Base-by-base conservation (phyloP, 768 basidiomycete species). In the Holtermanniella nyarrowii region DNA sequence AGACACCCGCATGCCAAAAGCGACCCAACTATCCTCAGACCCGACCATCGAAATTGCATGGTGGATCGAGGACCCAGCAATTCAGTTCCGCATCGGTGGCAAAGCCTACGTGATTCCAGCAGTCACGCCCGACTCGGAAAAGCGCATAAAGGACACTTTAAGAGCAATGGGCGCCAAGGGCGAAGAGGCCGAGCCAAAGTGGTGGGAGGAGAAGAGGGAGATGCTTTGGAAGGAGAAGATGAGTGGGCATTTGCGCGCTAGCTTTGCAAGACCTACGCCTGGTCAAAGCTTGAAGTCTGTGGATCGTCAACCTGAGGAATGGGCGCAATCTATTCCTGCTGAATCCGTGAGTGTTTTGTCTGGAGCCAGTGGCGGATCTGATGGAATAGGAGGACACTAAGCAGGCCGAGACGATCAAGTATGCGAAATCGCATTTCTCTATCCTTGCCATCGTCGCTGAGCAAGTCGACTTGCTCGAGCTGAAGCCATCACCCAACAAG, bases 1-100 rank as follows among this genome's bases (percentile, higher is more conserved):
- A 50, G 69, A 71, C 57, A 66, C 59, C 2, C 57, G 69, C 13
- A 69, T 68, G 69, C 48, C 49, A n/a, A 71, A 71, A 48, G 54
- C 63, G 22, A 27, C 42, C 18, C 65, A 71, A 44, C 58, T 71
- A 20, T 44, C 45, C 4, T 26, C 50, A 11, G 44, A 63, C 21
- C 60, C 59, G n/a, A 48, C 49, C 10, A 48, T 62, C 41, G 69
- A 71, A 48, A 41, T 62, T 14, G 64, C 65, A 21, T 71, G 68
- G 65, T 71, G 69, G 69, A 60, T 71, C 22, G 65, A 62, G 18
- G 40, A 52, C 10, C 52, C 62, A 13, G 62, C 55, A 42, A 57
- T 65, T 14, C 69, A 71, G 55, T 69, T 71, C 56, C 58, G 69
- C 13, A 57, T 69, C 39, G 54, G 54, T 4, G 69, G 69, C 14